Conservation (phyloP, 2,329 filamentous ascomycete genomes). For the Venturia pyrina region DNA sequence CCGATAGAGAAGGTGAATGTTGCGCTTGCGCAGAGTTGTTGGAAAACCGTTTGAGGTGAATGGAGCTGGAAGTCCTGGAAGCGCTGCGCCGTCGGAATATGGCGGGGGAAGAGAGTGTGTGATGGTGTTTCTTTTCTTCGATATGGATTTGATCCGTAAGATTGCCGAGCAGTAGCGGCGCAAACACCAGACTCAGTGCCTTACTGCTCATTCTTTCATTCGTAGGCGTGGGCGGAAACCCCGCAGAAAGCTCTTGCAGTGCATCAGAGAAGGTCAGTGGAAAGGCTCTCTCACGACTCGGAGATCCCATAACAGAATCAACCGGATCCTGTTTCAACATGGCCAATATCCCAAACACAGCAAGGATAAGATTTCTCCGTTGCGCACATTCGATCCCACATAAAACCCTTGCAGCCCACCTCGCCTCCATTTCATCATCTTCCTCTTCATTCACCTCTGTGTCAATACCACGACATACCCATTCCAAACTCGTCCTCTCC, state of each 20-base stretch:
- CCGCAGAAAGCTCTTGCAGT: background rate
- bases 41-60: background rate
- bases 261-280: background rate
- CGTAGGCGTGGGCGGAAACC: background rate
- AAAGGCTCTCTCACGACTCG: background rate
- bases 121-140: background rate
- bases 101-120: background rate
- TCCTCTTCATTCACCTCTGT: background rate
- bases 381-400: slow-evolving; percentile 12
- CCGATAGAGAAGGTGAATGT: background rate
- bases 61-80: background rate
- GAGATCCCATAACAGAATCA: background rate
- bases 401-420: background rate
- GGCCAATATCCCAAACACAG: slow-evolving; percentile 14
- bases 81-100: background rate
- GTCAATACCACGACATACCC: slow-evolving; percentile 8
- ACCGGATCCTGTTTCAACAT: slow-evolving; percentile 8
- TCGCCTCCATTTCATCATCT: background rate
- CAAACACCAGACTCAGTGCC: slow-evolving; percentile 13
- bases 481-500: slow-evolving; percentile 5
- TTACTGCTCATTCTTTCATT: slow-evolving; percentile 9
- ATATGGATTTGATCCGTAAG: slow-evolving; percentile 2
- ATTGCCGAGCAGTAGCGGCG: slow-evolving; percentile 12
- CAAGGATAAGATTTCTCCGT: slow-evolving; percentile 11
- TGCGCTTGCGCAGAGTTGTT: background rate